These are phyloP conservation scores for Debaryomyces maramus DNA, from an alignment of 805 yeast genomes.

Conservation along the genomic window DNA sequence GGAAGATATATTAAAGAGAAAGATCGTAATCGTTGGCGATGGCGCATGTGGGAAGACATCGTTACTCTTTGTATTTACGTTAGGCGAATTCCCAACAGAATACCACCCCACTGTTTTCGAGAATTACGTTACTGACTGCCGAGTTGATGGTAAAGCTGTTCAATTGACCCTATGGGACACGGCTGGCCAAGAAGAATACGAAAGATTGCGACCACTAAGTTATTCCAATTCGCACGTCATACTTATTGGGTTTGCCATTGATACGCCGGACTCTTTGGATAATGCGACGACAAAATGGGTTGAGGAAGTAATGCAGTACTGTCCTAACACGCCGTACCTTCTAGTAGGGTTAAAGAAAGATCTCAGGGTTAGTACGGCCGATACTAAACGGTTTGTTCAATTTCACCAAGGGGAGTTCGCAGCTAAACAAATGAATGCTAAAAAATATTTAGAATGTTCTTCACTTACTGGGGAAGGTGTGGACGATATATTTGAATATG, in stretches of 20 bases:
- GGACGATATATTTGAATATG: conserved; percentile 89
- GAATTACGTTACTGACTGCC: conserved; percentile 89
- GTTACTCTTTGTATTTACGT: conserved; percentile 81
- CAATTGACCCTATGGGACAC: conserved; percentile 92
- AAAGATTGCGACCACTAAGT: conserved; percentile 81
- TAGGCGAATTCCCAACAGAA: conserved; percentile 91
- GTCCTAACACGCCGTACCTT: conserved; percentile 77
- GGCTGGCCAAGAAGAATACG: conserved; percentile 96
- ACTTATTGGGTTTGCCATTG: conserved; percentile 81
- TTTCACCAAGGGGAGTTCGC: conserved; percentile 61
- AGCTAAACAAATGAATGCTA: conserved; percentile 80
- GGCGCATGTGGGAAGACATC: conserved; percentile 96
- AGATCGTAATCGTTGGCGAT: conserved; percentile 89
- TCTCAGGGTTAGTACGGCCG: conserved; percentile 49
- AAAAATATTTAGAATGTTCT: conserved; percentile 81
- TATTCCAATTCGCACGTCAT: conserved; percentile 87
- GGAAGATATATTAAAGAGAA: conserved; percentile 40
- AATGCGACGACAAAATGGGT: conserved; percentile 89
- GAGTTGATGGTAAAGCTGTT: conserved; percentile 91
- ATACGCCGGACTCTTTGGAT: conserved; percentile 79
- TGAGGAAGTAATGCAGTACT: conserved; percentile 73
- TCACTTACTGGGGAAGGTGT: conserved; percentile 94
- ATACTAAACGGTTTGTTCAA: conserved; percentile 50
- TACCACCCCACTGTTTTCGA: conserved; percentile 95
- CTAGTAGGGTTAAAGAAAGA: conserved; percentile 87